These are phyloP conservation scores for Microglena sp. DNA, from an alignment of 139 green algal species.

Conservation along the genomic window DNA sequence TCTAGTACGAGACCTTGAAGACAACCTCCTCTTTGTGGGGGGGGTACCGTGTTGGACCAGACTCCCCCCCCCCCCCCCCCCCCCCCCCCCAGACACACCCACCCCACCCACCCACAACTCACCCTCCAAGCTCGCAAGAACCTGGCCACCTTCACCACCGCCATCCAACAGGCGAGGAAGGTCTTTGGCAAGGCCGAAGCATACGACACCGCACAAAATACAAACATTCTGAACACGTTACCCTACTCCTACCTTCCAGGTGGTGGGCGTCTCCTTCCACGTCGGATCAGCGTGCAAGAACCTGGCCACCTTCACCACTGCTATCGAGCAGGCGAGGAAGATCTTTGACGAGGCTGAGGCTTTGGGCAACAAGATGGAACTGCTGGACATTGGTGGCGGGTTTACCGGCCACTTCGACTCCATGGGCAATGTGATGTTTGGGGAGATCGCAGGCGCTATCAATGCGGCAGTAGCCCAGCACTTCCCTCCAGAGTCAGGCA, in stretches of 20 bases:
- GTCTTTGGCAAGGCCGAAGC: constrained; percentile 83
- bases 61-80: too few relatives aligned
- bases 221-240: too few relatives aligned
- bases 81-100: too few relatives aligned
- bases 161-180: constrained; percentile 48
- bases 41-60: too few relatives aligned
- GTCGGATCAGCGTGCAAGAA: constrained; percentile 82
- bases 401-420: constrained; percentile 71
- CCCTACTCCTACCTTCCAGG: too few relatives aligned
- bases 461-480: constrained; percentile 71
- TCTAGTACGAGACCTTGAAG: too few relatives aligned
- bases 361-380: constrained; percentile 73
- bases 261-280: constrained; percentile 92
- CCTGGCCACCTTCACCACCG: constrained; percentile 61
- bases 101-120: too few relatives aligned
- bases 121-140: constrained; percentile 78
- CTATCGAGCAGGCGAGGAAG: constrained; percentile 48
- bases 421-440: constrained; percentile 57
- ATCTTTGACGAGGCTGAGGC: constrained; percentile 70
- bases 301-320: constrained; percentile 61
- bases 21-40: too few relatives aligned
- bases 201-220: too few relatives aligned
- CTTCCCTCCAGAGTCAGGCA: constrained; percentile 66
- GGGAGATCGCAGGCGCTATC: constrained; percentile 67
- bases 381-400: constrained; percentile 94